A percentile compares a stretch with the other conserved stretches of the same genome.
Conservation (phyloP, 23 red algal species). For the Rhodosorus marinus region DNA sequence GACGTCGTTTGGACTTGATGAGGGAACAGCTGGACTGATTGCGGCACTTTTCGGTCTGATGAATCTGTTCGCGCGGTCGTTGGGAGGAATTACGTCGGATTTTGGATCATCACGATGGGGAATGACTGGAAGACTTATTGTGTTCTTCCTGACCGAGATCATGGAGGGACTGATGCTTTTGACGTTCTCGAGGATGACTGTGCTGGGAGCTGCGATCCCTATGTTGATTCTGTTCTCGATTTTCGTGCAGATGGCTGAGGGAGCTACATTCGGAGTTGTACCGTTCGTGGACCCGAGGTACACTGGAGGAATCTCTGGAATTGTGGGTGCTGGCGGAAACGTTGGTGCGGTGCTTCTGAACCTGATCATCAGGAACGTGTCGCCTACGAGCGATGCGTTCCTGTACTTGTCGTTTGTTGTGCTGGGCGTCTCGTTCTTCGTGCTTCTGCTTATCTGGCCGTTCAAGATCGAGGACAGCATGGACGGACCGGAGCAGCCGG, state of each 20-base stretch:
- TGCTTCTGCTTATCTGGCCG: slow-evolving; percentile 16
- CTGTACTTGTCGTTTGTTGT: slow-evolving; percentile 12
- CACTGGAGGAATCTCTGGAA: slow-evolving; percentile 21
- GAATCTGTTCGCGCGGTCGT: slow-evolving; percentile 29
- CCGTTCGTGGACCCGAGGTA: slow-evolving; percentile 30
- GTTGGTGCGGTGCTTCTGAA: slow-evolving; percentile 18
- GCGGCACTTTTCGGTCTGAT: slow-evolving; percentile 30
- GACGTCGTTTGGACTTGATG: slow-evolving; percentile 2
- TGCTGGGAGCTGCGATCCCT: slow-evolving; percentile 18
- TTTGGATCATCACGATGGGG: slow-evolving; percentile 8
- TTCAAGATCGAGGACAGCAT: too few species aligned
- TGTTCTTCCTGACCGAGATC: slow-evolving; percentile 6
- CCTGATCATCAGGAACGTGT: slow-evolving; percentile 9
- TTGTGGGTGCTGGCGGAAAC: slow-evolving; percentile 39
- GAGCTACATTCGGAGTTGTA: slow-evolving; percentile 19
- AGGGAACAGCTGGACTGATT: slow-evolving; percentile 18
- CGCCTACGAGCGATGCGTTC: neutral
- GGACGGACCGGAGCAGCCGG: too few species aligned
- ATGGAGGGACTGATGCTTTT: slow-evolving; percentile 24
- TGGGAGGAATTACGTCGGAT: slow-evolving; percentile 31
- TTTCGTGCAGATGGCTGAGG: slow-evolving; percentile 12
- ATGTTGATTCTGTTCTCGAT: slow-evolving; percentile 24
- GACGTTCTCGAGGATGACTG: slow-evolving; percentile 26
- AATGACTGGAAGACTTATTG: slow-evolving; percentile 25
- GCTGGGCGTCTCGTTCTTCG: slow-evolving; percentile 12